These are phyloP conservation scores for Trichoderma afroharzianum DNA, from an alignment of 2,329 filamentous ascomycete species.

Conservation along the genomic window DNA sequence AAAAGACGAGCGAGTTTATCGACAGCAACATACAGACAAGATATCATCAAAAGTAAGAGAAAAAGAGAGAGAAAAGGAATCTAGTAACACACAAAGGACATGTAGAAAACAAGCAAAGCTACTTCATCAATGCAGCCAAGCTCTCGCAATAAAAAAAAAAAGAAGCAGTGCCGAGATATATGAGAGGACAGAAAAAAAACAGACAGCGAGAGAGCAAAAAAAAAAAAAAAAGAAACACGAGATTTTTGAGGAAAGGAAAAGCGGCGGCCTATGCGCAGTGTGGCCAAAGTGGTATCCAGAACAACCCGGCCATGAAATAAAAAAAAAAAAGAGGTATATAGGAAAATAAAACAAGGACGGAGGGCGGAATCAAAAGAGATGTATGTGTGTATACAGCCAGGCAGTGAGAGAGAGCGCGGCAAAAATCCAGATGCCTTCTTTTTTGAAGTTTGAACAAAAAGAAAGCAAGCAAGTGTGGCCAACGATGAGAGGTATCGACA, in stretches of 20 bases:
- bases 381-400: background rate
- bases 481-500: conserved; percentile 1
- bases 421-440: background rate
- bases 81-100: conserved; percentile 11
- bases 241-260: conserved; percentile 2
- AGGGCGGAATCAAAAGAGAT: background rate
- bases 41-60: background rate
- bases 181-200: background rate
- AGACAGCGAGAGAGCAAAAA: background rate
- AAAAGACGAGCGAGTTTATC: background rate
- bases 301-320: conserved; percentile 29
- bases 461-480: background rate
- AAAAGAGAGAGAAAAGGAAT: background rate
- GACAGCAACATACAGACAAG: conserved; percentile 2
- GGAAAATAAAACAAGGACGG: background rate
- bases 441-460: background rate
- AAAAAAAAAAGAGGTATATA: background rate
- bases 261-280: conserved; percentile 8
- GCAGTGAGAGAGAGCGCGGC: background rate
- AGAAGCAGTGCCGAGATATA: background rate
- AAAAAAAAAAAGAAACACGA: background rate
- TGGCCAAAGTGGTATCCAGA: conserved; percentile 31
- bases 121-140: background rate
- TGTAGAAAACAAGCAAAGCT: conserved; percentile 4
- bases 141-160: background rate